A percentile compares a stretch with the other conserved stretches of the same genome.
phyloP scores from a whole-genome alignment of 2,329 filamentous ascomycete genomes.

The Purpureocillium lavendulum region DNA sequence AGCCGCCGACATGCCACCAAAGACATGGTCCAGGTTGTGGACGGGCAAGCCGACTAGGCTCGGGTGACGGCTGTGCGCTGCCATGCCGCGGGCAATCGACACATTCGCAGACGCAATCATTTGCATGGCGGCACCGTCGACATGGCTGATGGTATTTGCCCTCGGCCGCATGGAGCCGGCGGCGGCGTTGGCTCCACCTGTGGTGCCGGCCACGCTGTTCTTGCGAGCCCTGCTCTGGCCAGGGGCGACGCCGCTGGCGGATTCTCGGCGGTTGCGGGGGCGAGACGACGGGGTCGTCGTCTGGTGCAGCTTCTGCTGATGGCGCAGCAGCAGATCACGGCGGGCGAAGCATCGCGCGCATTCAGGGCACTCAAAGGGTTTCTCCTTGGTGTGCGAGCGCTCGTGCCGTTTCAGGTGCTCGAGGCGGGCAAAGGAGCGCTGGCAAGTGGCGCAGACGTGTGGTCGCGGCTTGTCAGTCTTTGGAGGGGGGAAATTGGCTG shows the following conservation, averaged over 20 bases:
- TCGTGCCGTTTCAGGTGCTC: constrained; percentile 98
- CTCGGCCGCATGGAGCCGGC: constrained; percentile 67
- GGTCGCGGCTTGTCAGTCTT: constrained; percentile 97
- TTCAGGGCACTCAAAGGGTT: constrained; percentile 95
- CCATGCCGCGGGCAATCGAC: constrained; percentile 39
- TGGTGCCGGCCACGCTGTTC: constrained; percentile 69
- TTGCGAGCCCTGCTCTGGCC: constrained; percentile 74
- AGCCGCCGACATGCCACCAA: constrained; percentile 62
- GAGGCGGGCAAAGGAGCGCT: constrained; percentile 84
- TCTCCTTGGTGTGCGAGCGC: constrained; percentile 96
- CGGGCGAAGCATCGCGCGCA: constrained; percentile 92
- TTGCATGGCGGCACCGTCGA: constrained; percentile 69
- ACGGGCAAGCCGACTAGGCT: constrained; percentile 63
- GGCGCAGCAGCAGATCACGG: constrained; percentile 80
- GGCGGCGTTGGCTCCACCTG: constrained; percentile 33
- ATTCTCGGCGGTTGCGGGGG: constrained; percentile 83
- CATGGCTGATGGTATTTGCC: constrained; percentile 93
- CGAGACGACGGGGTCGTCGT: constrained; percentile 80
- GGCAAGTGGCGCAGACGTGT: constrained; percentile 86
- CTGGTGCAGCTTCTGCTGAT: constrained; percentile 98
- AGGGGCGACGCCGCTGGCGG: constrained; percentile 63
- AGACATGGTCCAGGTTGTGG: constrained; percentile 53
- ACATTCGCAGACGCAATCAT: constrained; percentile 57
- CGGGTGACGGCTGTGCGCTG: constrained; percentile 60
- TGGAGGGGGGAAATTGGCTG: constrained; percentile 59